Evolutionary conservation across 2,329 filamentous ascomycete species (phyloP).

Genomic region (Hymenoscyphus infarciens): DNA sequence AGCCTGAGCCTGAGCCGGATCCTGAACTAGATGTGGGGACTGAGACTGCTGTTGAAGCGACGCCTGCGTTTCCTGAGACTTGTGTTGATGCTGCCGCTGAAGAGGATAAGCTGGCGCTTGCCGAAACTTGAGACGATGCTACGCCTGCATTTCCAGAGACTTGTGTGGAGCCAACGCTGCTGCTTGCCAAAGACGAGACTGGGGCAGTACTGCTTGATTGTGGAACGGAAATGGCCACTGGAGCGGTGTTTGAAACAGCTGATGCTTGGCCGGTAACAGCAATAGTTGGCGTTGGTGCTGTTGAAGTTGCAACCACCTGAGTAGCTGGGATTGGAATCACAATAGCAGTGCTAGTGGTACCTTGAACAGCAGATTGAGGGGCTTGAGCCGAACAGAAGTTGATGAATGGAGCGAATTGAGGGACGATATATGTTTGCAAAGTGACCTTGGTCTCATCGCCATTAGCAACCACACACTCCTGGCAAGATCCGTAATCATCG

Average conservation of each 20-base stretch:
- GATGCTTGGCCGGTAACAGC: constrained; percentile 15
- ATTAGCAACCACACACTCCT: constrained; percentile 23
- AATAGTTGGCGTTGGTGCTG: constrained; percentile 12
- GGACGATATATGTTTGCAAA: constrained; percentile 21
- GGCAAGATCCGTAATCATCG: constrained; percentile 39
- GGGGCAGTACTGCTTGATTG: not conserved
- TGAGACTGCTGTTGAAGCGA: not conserved
- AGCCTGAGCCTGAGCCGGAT: not conserved
- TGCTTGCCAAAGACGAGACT: not conserved
- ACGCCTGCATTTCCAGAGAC: not conserved
- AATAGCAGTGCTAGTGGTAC: constrained; percentile 13
- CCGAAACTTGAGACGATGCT: not conserved
- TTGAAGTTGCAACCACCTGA: constrained; percentile 10
- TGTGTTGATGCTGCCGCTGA: not conserved
- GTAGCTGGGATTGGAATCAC: constrained; percentile 15
- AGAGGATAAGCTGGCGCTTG: too few relatives aligned
- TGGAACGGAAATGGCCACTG: not conserved
- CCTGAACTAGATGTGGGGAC: not conserved
- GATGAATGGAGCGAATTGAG: constrained; percentile 28
- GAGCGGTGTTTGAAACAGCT: constrained; percentile 11
- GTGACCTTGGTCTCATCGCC: constrained; percentile 12
- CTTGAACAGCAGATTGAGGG: constrained; percentile 13
- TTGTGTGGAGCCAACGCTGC: not conserved
- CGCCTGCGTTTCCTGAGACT: not conserved
- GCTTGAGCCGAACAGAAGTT: constrained; percentile 26